Evolutionary conservation across 495 filamentous ascomycete genomes (phyloP).

Genomic region (Penicillium bialowiezense): DNA sequence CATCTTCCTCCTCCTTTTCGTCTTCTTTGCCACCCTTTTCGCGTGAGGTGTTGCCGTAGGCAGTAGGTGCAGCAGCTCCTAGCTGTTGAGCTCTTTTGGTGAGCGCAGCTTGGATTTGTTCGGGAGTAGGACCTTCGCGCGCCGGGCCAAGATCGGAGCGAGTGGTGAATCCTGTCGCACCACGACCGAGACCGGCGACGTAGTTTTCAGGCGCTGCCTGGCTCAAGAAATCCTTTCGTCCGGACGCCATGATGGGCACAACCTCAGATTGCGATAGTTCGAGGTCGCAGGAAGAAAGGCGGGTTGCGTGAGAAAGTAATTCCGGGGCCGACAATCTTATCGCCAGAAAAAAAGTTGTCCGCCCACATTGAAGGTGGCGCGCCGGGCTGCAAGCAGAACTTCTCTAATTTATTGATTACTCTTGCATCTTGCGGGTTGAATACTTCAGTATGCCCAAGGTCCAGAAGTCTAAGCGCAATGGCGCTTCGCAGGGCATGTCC

Average conservation of each 20-base stretch:
- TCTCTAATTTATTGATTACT: not conserved
- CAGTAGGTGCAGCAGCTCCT: conserved; percentile 74
- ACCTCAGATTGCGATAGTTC: conserved; percentile 1
- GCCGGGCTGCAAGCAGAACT: not conserved
- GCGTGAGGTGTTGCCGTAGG: conserved; percentile 66
- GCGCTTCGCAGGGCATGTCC: conserved; percentile 47
- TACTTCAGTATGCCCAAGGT: conserved; percentile 30
- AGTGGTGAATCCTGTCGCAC: conserved; percentile 96
- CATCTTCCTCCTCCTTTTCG: conserved; percentile 76
- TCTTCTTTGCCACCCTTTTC: conserved; percentile 61
- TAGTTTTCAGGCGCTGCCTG: conserved; percentile 96
- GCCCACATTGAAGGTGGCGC: conserved; percentile 10
- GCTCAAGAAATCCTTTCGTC: conserved; percentile 84
- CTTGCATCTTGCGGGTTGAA: not conserved
- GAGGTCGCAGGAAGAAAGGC: conserved; percentile 6
- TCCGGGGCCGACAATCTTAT: conserved; percentile 44
- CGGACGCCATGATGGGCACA: conserved; percentile 58
- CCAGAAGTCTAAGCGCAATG: conserved; percentile 57
- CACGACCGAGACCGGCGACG: conserved; percentile 94
- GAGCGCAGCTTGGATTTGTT: conserved; percentile 96
- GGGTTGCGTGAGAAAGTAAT: conserved; percentile 20
- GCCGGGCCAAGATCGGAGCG: conserved; percentile 95
- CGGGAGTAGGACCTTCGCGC: conserved; percentile 92
- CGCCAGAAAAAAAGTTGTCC: conserved; percentile 31
- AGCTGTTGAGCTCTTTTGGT: conserved; percentile 85